Conservation (phyloP, 768 basidiomycete genomes). For the Phlebiopsis flavidoalba region DNA sequence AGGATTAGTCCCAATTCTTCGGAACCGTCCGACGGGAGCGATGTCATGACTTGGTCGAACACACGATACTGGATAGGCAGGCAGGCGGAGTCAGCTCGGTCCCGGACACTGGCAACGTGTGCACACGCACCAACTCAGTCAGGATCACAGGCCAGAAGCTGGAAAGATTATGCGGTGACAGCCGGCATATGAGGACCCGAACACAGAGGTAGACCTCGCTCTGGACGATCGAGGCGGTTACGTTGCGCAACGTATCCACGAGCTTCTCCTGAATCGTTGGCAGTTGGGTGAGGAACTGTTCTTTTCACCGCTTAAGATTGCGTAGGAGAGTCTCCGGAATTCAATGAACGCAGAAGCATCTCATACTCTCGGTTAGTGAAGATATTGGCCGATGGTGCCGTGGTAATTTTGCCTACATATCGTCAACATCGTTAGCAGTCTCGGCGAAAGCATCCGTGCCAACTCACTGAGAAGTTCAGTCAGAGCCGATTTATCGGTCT, state of each 20-base stretch:
- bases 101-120: background rate
- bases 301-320: slow-evolving; percentile 82
- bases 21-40: slow-evolving; percentile 73
- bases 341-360: slow-evolving; percentile 80
- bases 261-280: slow-evolving; percentile 96
- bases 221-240: slow-evolving; percentile 78
- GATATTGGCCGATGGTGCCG: slow-evolving; percentile 89
- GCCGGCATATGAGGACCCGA: slow-evolving; percentile 82
- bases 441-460: background rate
- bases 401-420: slow-evolving; percentile 64
- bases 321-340: slow-evolving; percentile 83
- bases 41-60: slow-evolving; percentile 74
- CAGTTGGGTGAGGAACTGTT: slow-evolving; percentile 88
- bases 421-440: slow-evolving; percentile 24
- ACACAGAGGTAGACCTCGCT: slow-evolving; percentile 95
- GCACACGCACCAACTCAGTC: slow-evolving; percentile 72
- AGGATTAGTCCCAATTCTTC: slow-evolving; percentile 81
- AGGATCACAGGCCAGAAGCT: slow-evolving; percentile 97
- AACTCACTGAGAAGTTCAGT: slow-evolving; percentile 73
- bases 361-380: slow-evolving; percentile 96
- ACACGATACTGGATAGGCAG: slow-evolving; percentile 64
- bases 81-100: background rate
- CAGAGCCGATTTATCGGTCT: slow-evolving; percentile 82
- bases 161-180: slow-evolving; percentile 85
- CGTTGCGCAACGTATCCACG: slow-evolving; percentile 84